Conservation (phyloP, 1,139 yeast species). For the Yueomyces sp. region DNA sequence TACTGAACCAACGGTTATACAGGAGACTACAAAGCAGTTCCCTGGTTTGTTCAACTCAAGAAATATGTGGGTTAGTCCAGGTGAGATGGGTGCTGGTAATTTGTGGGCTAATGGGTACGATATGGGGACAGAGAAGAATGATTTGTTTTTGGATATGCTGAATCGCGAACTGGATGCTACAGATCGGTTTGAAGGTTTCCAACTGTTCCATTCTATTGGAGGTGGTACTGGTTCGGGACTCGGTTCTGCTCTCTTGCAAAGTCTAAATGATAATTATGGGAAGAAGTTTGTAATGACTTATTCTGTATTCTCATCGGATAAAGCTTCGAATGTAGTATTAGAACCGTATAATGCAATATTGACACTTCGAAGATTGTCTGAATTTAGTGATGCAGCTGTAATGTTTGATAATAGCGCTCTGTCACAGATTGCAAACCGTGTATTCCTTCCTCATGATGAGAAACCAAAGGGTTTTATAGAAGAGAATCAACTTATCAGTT, state of each 20-base stretch:
- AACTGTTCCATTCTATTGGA: slow-evolving; percentile 88
- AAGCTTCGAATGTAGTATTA: slow-evolving; percentile 82
- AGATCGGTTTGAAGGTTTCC: slow-evolving; percentile 83
- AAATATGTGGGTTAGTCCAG: slow-evolving; percentile 64
- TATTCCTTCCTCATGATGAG: slow-evolving; percentile 14
- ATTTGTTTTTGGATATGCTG: slow-evolving; percentile 64
- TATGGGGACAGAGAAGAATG: slow-evolving; percentile 59
- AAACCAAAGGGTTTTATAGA: slow-evolving; percentile 48
- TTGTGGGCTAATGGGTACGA: slow-evolving; percentile 90
- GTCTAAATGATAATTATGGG: slow-evolving; percentile 66
- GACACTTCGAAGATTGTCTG: slow-evolving; percentile 69
- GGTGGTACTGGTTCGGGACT: slow-evolving; percentile 98
- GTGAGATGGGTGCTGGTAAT: slow-evolving; percentile 89
- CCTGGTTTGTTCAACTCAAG: slow-evolving; percentile 75
- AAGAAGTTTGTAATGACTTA: slow-evolving; percentile 78
- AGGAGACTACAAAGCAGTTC: slow-evolving; percentile 42
- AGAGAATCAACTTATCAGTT: slow-evolving; percentile 74
- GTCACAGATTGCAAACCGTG: slow-evolving; percentile 32
- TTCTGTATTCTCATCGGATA: slow-evolving; percentile 66
- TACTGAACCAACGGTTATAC: slow-evolving; percentile 81
- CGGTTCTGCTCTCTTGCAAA: slow-evolving; percentile 72
- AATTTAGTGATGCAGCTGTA: slow-evolving; percentile 72
- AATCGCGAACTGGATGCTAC: slow-evolving; percentile 88
- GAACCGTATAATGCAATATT: slow-evolving; percentile 89
- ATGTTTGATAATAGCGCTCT: slow-evolving; percentile 88